phyloP scores from a whole-genome alignment of 306 rosid species.

The Pterocarpus santalinus region DNA sequence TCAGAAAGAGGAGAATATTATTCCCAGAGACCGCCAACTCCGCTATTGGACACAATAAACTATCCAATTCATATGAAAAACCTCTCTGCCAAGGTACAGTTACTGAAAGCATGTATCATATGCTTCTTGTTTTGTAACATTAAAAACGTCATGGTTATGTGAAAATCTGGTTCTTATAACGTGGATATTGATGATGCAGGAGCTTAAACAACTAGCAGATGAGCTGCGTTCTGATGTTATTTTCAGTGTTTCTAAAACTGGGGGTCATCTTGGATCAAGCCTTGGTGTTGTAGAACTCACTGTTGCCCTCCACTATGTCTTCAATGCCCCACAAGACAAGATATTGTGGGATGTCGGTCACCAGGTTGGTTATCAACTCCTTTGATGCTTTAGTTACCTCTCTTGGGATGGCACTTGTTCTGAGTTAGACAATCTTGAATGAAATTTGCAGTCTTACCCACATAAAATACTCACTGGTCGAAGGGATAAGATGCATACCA shows the following conservation, averaged over 20 bases:
- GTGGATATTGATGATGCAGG: conserved; percentile 57
- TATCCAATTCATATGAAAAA: conserved; percentile 97
- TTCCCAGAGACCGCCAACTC: conserved; percentile 89
- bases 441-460: conserved; percentile 80
- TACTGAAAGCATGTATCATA: neutral
- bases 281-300: conserved; percentile 98
- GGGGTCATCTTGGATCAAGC: conserved; percentile 98
- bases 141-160: conserved; percentile 14
- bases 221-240: conserved; percentile 94
- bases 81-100: conserved; percentile 80
- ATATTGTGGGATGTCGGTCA: conserved; percentile 99
- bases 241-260: conserved; percentile 93
- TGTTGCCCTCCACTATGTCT: conserved; percentile 95
- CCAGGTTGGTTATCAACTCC: conserved; percentile 67
- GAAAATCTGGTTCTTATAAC: neutral
- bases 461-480: conserved; percentile 97
- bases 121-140: conserved; percentile 3
- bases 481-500: conserved; percentile 86
- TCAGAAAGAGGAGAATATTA: conserved; percentile 79
- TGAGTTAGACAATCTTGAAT: conserved; percentile 20
- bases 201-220: conserved; percentile 90
- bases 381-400: conserved; percentile 19
- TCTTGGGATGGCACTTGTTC: conserved; percentile 2
- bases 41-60: conserved; percentile 87
- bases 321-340: conserved; percentile 88